Evolutionary conservation across 306 rosid species (phyloP).

Genomic region (Vigna unguiculata): DNA sequence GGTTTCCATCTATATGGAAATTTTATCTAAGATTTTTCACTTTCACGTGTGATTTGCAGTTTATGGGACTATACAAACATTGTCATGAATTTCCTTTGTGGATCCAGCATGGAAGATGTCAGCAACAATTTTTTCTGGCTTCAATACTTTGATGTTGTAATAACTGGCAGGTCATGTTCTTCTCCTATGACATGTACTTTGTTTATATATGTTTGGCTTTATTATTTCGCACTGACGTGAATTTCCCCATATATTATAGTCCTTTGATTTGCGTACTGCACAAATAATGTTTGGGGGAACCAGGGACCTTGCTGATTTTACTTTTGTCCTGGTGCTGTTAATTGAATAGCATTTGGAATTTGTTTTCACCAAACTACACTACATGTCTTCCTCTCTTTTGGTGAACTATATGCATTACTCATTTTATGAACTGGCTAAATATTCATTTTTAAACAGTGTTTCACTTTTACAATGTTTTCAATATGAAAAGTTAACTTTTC

Average conservation of each 20-base stretch:
- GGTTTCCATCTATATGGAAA: slow-evolving; percentile 16
- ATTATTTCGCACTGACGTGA: slow-evolving; percentile 27
- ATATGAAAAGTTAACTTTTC: neutral
- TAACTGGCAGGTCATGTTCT: slow-evolving; percentile 86
- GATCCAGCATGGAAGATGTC: slow-evolving; percentile 55
- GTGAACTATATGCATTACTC: slow-evolving; percentile 21
- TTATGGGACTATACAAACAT: slow-evolving; percentile 97
- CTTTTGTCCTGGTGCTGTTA: slow-evolving; percentile 32
- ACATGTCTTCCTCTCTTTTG: slow-evolving; percentile 18
- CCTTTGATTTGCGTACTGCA: slow-evolving; percentile 21
- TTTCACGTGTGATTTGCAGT: slow-evolving; percentile 56
- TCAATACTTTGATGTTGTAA: slow-evolving; percentile 87
- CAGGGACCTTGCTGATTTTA: neutral
- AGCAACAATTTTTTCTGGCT: slow-evolving; percentile 82
- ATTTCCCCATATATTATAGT: slow-evolving; percentile 14
- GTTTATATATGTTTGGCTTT: slow-evolving; percentile 39
- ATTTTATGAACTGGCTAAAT: slow-evolving; percentile 23
- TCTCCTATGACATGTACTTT: slow-evolving; percentile 15
- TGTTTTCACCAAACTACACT: slow-evolving; percentile 30
- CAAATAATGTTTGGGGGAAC: slow-evolving; percentile 22
- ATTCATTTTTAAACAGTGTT: slow-evolving; percentile 8
- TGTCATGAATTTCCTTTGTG: slow-evolving; percentile 93
- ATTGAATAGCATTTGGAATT: slow-evolving; percentile 34
- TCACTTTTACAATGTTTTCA: slow-evolving; percentile 25
- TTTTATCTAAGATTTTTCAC: slow-evolving; percentile 4